These are phyloP conservation scores for Arachis hypogaea DNA, from an alignment of 306 rosid species.

Conservation along the genomic window DNA sequence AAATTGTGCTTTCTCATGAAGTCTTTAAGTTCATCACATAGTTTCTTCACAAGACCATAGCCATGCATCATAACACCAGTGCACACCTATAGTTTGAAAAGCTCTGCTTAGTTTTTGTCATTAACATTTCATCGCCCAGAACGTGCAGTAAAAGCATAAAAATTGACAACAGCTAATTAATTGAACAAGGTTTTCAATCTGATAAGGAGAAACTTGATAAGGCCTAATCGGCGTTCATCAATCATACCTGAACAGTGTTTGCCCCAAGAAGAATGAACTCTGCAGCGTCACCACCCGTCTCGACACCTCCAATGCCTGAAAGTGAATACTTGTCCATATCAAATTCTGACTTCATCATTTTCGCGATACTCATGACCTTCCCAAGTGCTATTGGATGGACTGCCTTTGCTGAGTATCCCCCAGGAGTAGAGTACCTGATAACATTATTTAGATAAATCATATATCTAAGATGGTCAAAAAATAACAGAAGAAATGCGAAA, in stretches of 20 bases:
- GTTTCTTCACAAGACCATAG: slow-evolving; percentile 89
- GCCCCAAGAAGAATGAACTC: slow-evolving; percentile 97
- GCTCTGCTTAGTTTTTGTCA: background rate
- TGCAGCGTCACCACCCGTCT: slow-evolving; percentile 90
- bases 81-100: slow-evolving; percentile 64
- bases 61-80: slow-evolving; percentile 99
- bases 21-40: slow-evolving; percentile 77
- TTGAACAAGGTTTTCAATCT: background rate
- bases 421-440: slow-evolving; percentile 95
- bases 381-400: slow-evolving; percentile 98
- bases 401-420: slow-evolving; percentile 95
- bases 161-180: background rate
- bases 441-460: slow-evolving; percentile 39
- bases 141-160: background rate
- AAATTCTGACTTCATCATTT: slow-evolving; percentile 86
- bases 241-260: slow-evolving; percentile 85
- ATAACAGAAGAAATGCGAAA: slow-evolving; percentile 30
- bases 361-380: slow-evolving; percentile 91
- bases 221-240: slow-evolving; percentile 14
- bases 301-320: slow-evolving; percentile 95
- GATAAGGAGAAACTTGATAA: slow-evolving; percentile 14
- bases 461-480: slow-evolving; percentile 15
- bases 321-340: slow-evolving; percentile 65
- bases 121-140: background rate
- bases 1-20: slow-evolving; percentile 88